A percentile compares a stretch with the other conserved stretches of the same genome.
Evolutionary conservation across 139 green algal genomes (phyloP).

Genomic region (Chlamydomonas incerta): DNA sequence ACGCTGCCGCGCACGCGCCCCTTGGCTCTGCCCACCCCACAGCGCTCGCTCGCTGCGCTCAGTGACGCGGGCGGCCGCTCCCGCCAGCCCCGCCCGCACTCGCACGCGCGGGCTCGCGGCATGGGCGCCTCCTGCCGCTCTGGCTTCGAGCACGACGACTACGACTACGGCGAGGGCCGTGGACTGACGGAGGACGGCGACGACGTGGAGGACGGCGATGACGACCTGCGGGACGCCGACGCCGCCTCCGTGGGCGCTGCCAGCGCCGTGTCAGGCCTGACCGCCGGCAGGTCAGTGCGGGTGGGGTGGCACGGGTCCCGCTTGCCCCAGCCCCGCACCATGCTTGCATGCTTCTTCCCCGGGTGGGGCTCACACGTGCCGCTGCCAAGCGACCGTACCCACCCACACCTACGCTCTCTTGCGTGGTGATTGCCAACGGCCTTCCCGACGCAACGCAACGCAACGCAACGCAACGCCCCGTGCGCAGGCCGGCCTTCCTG

Average conservation of each 20-base stretch:
- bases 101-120: not conserved
- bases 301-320: not conserved
- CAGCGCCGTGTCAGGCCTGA: not conserved
- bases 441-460: too few relatives aligned
- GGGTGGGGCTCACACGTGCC: too few relatives aligned
- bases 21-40: not conserved
- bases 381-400: too few relatives aligned
- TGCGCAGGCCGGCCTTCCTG: slow-evolving; percentile 44
- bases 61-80: slow-evolving; percentile 7
- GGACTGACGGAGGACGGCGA: not conserved
- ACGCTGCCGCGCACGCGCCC: too few relatives aligned
- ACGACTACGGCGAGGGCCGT: not conserved
- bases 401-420: too few relatives aligned
- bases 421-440: too few relatives aligned
- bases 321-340: too few relatives aligned
- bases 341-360: too few relatives aligned
- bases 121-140: not conserved
- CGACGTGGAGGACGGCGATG: not conserved
- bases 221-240: not conserved
- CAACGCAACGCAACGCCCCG: too few relatives aligned
- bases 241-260: not conserved
- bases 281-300: not conserved
- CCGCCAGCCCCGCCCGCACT: too few relatives aligned
- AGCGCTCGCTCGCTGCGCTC: not conserved
- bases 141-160: too few relatives aligned